Percentiles rank a stretch among this genome's conserved stretches.
phyloP scores from a whole-genome alignment of 495 filamentous ascomycete genomes.

The Penicillium bovifimosum region DNA sequence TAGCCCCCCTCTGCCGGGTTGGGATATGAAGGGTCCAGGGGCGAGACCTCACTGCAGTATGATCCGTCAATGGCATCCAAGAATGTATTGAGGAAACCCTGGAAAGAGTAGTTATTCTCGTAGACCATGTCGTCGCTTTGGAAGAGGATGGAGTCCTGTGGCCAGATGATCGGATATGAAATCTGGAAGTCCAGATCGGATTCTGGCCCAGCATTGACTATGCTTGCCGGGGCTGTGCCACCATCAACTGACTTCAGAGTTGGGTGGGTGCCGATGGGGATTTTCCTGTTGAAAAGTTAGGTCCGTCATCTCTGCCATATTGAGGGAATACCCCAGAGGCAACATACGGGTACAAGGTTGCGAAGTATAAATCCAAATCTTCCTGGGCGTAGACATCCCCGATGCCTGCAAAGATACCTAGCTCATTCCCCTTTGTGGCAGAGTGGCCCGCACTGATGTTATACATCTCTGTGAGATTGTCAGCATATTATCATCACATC shows the following conservation, averaged over 20 bases:
- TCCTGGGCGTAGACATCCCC: slow-evolving; percentile 45
- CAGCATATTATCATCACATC: background rate
- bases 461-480: slow-evolving; percentile 32
- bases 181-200: slow-evolving; percentile 50
- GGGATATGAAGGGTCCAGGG: slow-evolving; percentile 51
- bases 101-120: slow-evolving; percentile 35
- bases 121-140: slow-evolving; percentile 54
- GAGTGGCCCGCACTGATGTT: slow-evolving; percentile 35
- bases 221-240: slow-evolving; percentile 26
- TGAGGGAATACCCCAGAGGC: background rate
- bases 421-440: slow-evolving; percentile 34
- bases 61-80: slow-evolving; percentile 58
- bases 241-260: slow-evolving; percentile 42
- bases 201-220: slow-evolving; percentile 35
- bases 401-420: slow-evolving; percentile 41
- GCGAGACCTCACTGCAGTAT: slow-evolving; percentile 42
- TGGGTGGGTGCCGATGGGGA: slow-evolving; percentile 37
- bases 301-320: background rate
- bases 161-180: slow-evolving; percentile 49
- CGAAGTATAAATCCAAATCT: slow-evolving; percentile 58
- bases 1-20: slow-evolving; percentile 49
- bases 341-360: slow-evolving; percentile 23
- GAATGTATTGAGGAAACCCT: slow-evolving; percentile 43
- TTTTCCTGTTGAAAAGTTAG: slow-evolving; percentile 14
- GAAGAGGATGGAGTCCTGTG: slow-evolving; percentile 54